Percentiles rank a stretch among this genome's conserved stretches.
Conservation (phyloP, 768 basidiomycete species). For the Daedaleopsis nitida region DNA sequence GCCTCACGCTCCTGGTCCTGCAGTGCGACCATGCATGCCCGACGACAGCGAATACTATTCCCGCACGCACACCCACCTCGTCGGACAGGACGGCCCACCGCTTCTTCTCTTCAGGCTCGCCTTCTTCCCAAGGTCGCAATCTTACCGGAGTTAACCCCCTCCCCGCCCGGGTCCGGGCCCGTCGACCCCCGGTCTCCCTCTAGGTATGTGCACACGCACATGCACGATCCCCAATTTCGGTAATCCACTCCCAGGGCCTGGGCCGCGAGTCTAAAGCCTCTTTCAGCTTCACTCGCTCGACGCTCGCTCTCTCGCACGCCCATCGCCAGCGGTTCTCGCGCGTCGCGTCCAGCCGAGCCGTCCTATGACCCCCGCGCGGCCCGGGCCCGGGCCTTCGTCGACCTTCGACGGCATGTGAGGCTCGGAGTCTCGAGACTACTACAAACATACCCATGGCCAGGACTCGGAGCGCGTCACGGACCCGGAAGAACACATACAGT, state of each 20-base stretch:
- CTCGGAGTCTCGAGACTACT: background rate
- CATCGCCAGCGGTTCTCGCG: background rate
- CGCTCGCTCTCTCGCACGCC: background rate
- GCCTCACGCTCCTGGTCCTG: too few species aligned
- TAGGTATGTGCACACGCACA: too few species aligned
- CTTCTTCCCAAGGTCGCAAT: background rate
- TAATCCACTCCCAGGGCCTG: background rate
- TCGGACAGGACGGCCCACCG: too few species aligned
- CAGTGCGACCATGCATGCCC: too few species aligned
- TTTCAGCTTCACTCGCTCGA: background rate
- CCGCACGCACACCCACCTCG: too few species aligned
- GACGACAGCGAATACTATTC: too few species aligned
- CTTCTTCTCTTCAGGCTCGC: too few species aligned
- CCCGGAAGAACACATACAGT: too few species aligned
- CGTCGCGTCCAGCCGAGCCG: background rate
- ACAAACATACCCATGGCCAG: too few species aligned
- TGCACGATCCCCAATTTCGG: background rate
- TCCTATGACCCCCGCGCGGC: background rate
- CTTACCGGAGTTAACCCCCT: background rate
- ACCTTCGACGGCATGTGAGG: background rate
- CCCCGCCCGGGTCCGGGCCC: background rate
- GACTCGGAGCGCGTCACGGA: too few species aligned
- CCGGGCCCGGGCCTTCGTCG: background rate
- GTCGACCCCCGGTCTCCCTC: background rate
- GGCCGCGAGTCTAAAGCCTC: conserved; percentile 17